These are phyloP conservation scores for Neurospora sp. DNA, from an alignment of 495 filamentous ascomycete species.

Conservation along the genomic window DNA sequence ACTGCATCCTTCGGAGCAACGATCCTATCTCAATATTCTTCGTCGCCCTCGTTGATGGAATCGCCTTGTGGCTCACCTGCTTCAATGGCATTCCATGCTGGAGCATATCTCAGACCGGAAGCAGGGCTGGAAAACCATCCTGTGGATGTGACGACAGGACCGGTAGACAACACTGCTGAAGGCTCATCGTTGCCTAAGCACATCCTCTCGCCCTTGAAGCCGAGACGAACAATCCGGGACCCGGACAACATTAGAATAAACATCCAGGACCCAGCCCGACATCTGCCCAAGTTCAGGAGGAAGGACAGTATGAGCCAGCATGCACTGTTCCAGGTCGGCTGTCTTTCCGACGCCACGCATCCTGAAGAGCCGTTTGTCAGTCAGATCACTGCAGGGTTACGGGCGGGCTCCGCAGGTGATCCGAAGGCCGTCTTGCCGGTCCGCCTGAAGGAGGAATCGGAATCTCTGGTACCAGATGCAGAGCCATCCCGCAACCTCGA, in stretches of 20 bases:
- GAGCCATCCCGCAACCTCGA: background rate
- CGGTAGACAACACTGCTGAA: background rate
- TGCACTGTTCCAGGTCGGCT: background rate
- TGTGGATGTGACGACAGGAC: background rate
- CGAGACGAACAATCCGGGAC: background rate
- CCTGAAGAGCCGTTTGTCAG: background rate
- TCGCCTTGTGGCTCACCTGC: background rate
- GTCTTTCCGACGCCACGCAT: background rate
- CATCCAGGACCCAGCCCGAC: background rate
- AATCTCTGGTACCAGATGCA: background rate
- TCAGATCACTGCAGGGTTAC: background rate
- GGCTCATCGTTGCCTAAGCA: background rate
- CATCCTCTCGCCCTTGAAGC: background rate
- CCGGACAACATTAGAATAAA: background rate
- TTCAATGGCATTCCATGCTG: background rate
- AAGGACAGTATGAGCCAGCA: background rate
- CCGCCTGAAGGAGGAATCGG: background rate
- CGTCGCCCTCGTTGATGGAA: background rate
- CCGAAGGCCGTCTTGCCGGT: background rate
- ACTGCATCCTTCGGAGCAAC: background rate
- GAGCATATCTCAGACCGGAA: background rate
- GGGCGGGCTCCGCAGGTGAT: background rate
- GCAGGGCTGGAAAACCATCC: background rate
- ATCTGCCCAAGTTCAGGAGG: background rate
- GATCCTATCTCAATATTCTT: background rate